Percentiles rank a stretch among this genome's conserved stretches.
Evolutionary conservation across 2,329 filamentous ascomycete genomes (phyloP).

Genomic region (Aspergillus sergii): DNA sequence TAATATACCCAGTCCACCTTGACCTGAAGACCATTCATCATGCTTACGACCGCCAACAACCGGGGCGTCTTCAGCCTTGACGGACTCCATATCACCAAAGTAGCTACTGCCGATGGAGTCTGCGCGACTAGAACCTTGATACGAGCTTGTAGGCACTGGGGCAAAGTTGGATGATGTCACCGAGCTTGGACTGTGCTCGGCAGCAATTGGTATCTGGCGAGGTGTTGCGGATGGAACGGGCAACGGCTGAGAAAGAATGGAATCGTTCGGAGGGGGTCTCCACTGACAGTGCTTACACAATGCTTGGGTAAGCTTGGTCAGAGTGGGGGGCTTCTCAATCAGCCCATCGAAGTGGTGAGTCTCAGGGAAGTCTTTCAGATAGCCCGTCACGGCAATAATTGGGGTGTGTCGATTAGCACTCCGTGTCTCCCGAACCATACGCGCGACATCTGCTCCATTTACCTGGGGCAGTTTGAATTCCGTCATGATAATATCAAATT

Average conservation of each 20-base stretch:
- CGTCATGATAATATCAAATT: constrained; percentile 98
- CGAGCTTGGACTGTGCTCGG: constrained; percentile 81
- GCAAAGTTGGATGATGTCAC: constrained; percentile 75
- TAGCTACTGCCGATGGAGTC: constrained; percentile 83
- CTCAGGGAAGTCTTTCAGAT: constrained; percentile 94
- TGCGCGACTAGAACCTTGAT: constrained; percentile 77
- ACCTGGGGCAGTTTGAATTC: constrained; percentile 95
- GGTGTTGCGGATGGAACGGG: constrained; percentile 64
- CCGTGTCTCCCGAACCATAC: constrained; percentile 96
- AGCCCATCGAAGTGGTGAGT: constrained; percentile 94
- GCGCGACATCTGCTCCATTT: constrained; percentile 90
- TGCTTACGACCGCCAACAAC: constrained; percentile 73
- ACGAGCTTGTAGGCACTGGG: constrained; percentile 71
- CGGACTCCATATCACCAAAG: constrained; percentile 82
- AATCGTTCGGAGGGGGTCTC: constrained; percentile 73
- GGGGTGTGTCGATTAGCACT: constrained; percentile 93
- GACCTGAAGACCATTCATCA: constrained; percentile 70
- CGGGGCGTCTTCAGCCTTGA: constrained; percentile 75
- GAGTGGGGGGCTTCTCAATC: constrained; percentile 94
- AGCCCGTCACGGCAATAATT: constrained; percentile 94
- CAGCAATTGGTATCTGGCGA: constrained; percentile 63
- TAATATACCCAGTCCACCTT: constrained; percentile 76
- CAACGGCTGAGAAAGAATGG: constrained; percentile 54
- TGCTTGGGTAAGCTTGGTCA: constrained; percentile 86
- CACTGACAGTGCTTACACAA: constrained; percentile 88